Evolutionary conservation across 140 eudicot genomes (phyloP).

Genomic region (Anethum foeniculum): DNA sequence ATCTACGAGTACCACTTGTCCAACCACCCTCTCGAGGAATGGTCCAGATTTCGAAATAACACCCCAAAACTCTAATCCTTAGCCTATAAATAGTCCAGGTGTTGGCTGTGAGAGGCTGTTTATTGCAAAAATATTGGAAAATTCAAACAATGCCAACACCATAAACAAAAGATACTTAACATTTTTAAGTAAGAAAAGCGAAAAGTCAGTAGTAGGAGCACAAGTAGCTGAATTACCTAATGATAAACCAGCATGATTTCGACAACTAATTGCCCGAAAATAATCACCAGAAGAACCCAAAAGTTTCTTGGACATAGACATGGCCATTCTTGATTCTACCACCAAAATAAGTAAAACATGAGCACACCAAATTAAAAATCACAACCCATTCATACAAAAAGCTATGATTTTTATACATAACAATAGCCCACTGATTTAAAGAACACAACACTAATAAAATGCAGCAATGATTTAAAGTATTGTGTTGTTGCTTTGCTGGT

Average conservation of each 20-base stretch:
- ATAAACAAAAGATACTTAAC: not conserved
- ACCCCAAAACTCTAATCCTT: too few relatives aligned
- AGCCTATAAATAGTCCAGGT: too few relatives aligned
- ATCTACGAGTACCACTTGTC: too few relatives aligned
- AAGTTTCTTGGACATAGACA: slow-evolving; percentile 32
- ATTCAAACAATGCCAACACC: not conserved
- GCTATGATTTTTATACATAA: not conserved
- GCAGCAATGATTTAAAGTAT: not conserved
- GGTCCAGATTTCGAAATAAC: too few relatives aligned
- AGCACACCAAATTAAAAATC: not conserved
- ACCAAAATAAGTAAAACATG: not conserved
- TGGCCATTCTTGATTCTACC: slow-evolving; percentile 26
- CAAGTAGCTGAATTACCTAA: slow-evolving; percentile 19
- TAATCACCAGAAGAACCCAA: slow-evolving; percentile 21
- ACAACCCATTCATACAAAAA: not conserved
- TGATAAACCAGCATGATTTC: slow-evolving; percentile 8
- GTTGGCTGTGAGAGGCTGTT: slow-evolving; percentile 28
- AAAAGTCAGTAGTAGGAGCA: not conserved
- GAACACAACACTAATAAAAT: too few relatives aligned
- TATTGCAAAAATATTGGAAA: not conserved
- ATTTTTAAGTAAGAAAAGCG: not conserved
- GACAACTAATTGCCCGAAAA: slow-evolving; percentile 13
- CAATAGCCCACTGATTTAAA: too few relatives aligned
- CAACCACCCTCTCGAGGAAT: too few relatives aligned
- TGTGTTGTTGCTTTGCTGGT: not conserved